Base-by-base conservation (phyloP, 306 rosid species). In the Malus sylvestris region DNA sequence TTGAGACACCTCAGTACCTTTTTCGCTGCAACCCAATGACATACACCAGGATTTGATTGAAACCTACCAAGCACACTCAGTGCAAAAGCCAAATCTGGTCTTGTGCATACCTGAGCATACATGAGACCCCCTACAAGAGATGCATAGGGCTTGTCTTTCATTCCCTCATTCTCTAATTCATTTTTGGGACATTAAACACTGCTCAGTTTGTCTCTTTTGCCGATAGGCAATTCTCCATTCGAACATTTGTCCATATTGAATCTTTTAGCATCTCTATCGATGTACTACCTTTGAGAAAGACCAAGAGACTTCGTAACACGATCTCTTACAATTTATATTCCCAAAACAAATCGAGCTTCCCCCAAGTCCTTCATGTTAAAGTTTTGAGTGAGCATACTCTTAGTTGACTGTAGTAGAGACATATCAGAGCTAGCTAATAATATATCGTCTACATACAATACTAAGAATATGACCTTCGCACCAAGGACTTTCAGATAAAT, bases 381-480 rank as follows among this genome's bases (percentile, higher is more conserved):
- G 4, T 52, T 52, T 18, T 52, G n/a, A 6, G 3, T 3, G 10
- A 52, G 58, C 20, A 52, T 52, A 52, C n/a, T 52, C 2, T 52
- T 52, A 7, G 58, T 52, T 6, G 3, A 2, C 0, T 52, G 10
- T 52, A 18, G 58, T 52, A 18, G 4, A 52, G 58, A 16, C 22
- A 52, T 16, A 52, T 7, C n/a, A 0, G 8, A 16, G 1, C 22
- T 52, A 0, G 58, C n/a, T 2, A 52, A 18, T 0, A 52, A 52
- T 52, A 52, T 52, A 2, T 52, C 58, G 0, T 52, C 58, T 4
- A 52, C 58, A 6, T 52, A 52, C 58, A 52, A 19, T 18, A 52
- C n/a, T 52, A 52, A 19, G n/a, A 52, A 16, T 16, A 18, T 7
- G 0, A 0, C 3, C 0, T 52, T 52, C 0, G 10, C 0, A 0